Evolutionary conservation across 805 yeast genomes (phyloP), one percentile per base, ranked within the genome.

Genomic region (Monosporozyma aerobia): DNA sequence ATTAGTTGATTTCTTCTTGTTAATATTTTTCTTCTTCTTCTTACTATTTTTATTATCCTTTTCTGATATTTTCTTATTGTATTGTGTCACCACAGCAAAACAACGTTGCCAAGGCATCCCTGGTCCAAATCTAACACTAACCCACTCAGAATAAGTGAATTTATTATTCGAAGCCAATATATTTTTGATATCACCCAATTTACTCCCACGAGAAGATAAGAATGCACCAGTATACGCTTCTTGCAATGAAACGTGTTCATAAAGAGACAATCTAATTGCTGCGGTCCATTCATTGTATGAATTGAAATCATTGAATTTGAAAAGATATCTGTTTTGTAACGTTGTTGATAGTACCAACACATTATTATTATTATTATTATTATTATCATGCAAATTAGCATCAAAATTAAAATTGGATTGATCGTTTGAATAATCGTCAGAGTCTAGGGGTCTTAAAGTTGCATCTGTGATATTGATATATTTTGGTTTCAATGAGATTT

Each of bases 91-190:
- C 10, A 90, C 96, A 2, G 95, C 92, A 73, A 78, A 94, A 65
- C 97, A 92, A 55, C 95, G 78, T 64, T 84, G 87, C 97, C 97
- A 92, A 1, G 97, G 96, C 95, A 88, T 87, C 29, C 99, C 99
- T 9, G 92, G 80, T 22, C 98, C 98, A 68, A 92, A 92, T 58
- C 98, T 77, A 16, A 94, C 95, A 64, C 89, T 79, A 46, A 86
- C 90, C 97, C 96, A 90, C 61, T 90, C 97, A 67, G 87, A 96
- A 64, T 89, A 92, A 55, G 79, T 80, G 64, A 82, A 88, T 63
- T 90, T 83, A 22, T 94, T 84, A 60, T 86, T 95, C 3, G 44
- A 50, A 0, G 95, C 85, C 53, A 92, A 73, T 46, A 92, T 77
- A 19, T 90, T 85, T 54, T 87, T 79, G 55, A 94, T 90, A 63